These are phyloP conservation scores for Populus hybrid DNA, from an alignment of 441 rosid genomes.

Conservation along the genomic window DNA sequence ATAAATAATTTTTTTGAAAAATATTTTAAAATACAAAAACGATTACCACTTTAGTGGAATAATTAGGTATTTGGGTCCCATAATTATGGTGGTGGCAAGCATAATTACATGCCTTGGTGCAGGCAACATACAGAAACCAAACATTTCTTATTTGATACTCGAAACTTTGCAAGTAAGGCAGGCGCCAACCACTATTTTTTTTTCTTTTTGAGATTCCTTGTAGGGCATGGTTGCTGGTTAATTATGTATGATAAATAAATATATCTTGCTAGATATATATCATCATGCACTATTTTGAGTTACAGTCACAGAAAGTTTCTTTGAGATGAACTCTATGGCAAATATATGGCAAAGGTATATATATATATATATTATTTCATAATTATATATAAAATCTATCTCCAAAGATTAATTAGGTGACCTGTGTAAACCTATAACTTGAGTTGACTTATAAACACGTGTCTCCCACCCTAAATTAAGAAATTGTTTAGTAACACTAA, in stretches of 20 bases:
- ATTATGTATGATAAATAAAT: background rate
- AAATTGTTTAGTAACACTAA: no score
- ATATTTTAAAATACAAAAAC: no score
- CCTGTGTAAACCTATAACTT: no score
- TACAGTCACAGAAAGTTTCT: background rate
- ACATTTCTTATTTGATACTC: background rate
- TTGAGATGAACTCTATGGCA: background rate
- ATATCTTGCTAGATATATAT: background rate
- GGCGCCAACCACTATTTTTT: background rate
- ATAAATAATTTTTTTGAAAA: no score
- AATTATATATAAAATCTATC: no score
- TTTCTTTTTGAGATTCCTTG: background rate
- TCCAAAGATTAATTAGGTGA: no score
- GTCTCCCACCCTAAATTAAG: no score
- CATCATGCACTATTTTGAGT: background rate
- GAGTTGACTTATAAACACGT: no score
- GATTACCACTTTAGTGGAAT: background rate
- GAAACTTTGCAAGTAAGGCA: background rate
- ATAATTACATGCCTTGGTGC: background rate
- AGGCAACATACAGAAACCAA: background rate
- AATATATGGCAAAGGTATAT: no score
- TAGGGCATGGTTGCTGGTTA: background rate
- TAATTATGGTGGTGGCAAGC: background rate
- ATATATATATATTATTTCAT: no score
- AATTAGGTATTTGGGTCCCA: constrained; percentile 22